These are phyloP conservation scores for Aureobasidium sp. DNA, from an alignment of 2,329 filamentous ascomycete species.

Conservation along the genomic window DNA sequence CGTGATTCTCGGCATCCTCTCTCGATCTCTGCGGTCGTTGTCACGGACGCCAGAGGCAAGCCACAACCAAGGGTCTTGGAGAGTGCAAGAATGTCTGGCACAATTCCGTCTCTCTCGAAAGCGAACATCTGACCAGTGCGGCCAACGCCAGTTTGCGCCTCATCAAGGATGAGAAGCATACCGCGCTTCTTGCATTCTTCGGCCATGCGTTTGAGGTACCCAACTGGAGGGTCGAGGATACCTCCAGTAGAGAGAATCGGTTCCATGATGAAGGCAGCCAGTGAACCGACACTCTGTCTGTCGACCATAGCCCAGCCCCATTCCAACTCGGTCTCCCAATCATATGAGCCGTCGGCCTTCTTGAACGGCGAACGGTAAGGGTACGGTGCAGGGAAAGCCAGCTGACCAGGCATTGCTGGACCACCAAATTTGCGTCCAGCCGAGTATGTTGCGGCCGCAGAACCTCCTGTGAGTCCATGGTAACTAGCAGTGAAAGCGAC, in stretches of 20 bases:
- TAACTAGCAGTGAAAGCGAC: conserved; percentile 53
- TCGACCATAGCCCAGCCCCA: conserved; percentile 58
- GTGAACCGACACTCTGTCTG: conserved; percentile 51
- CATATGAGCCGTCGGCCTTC: conserved; percentile 52
- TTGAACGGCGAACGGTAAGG: conserved; percentile 57
- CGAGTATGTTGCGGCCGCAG: conserved; percentile 48
- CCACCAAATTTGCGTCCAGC: conserved; percentile 44
- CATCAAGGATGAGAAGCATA: conserved; percentile 54
- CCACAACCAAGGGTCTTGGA: conserved; percentile 28
- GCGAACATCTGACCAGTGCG: conserved; percentile 54
- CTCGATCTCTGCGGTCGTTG: conserved; percentile 23
- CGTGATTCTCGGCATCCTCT: conserved; percentile 19
- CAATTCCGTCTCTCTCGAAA: conserved; percentile 33
- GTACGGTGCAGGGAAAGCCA: conserved; percentile 54
- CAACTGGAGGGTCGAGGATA: conserved; percentile 52
- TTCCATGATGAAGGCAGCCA: conserved; percentile 58
- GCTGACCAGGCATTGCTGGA: conserved; percentile 48
- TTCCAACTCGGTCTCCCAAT: conserved; percentile 59
- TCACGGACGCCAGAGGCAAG: conserved; percentile 25
- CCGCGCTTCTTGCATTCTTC: conserved; percentile 47
- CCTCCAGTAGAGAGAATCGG: conserved; percentile 54
- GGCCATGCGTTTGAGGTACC: conserved; percentile 53
- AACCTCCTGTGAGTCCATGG: conserved; percentile 54
- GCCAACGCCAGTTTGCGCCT: conserved; percentile 54
- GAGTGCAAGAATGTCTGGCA: conserved; percentile 43